Conservation (phyloP, 2,329 filamentous ascomycete genomes). For the Elsinoe fawcettii region DNA sequence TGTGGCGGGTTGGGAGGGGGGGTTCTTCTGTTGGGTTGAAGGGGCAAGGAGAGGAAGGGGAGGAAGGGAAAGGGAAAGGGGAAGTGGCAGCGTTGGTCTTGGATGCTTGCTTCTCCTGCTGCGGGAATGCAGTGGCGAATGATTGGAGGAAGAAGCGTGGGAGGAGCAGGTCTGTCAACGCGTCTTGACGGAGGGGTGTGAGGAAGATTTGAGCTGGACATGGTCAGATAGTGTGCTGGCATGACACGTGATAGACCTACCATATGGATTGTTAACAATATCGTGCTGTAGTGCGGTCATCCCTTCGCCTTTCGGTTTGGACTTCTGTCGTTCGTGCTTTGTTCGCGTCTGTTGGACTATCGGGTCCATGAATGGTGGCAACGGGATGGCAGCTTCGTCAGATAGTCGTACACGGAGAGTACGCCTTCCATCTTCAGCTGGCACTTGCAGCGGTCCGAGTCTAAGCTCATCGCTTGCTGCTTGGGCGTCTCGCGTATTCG, state of each 20-base stretch:
- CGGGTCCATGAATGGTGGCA: slow-evolving; percentile 14
- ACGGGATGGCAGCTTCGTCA: not conserved
- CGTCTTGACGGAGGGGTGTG: not conserved
- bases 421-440: not conserved
- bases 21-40: not conserved
- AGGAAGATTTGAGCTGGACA: not conserved
- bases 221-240: not conserved
- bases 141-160: slow-evolving; percentile 14
- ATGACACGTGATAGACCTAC: slow-evolving; percentile 34
- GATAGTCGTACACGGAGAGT: not conserved
- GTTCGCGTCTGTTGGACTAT: not conserved
- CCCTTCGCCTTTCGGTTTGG: slow-evolving; percentile 34
- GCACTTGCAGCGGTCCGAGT: not conserved
- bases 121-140: not conserved
- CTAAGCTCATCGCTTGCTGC: not conserved
- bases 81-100: not conserved
- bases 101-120: not conserved
- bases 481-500: not conserved
- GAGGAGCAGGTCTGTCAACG: slow-evolving; percentile 15
- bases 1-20: not conserved
- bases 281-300: slow-evolving; percentile 49
- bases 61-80: not conserved
- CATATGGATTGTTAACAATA: slow-evolving; percentile 56
- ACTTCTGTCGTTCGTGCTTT: slow-evolving; percentile 35
- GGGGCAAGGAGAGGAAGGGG: not conserved